Evolutionary conservation across 1,284 basidiomycete species (phyloP), one percentile per base, ranked within the genome.

Genomic region (Retiboletus flavoniger): DNA sequence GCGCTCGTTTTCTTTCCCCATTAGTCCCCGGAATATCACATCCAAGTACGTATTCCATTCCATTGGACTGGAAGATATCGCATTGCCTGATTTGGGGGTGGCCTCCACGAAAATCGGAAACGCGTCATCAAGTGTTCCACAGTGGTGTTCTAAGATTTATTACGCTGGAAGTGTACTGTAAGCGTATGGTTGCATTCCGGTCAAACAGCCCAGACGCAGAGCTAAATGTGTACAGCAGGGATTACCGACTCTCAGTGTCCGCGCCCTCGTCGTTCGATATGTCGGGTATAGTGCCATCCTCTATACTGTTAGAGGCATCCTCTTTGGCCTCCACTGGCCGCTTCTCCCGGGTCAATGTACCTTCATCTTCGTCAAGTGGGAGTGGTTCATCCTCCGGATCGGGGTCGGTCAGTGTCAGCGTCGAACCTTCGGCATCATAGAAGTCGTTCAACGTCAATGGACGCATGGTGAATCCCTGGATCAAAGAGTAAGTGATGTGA

Each of bases 361-460:
- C n/a, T 8, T 4, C 28, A 0, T 39, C 34, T 17, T 21, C 42
- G 34, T 57, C 32, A 10, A 64, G 4, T 10, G 59, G 62, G 14
- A 67, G 53, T 16, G 65, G 67, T 32, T 54, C 63, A n/a, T 68
- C 66, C 2, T 70, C 66, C 7, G 66, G 66, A 48, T 71, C 69
- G 1, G 66, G 57, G 42, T 71, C 66, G 4, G 47, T 55, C 38
- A 66, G 43, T 0, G 50, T 51, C 35, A 74, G 62, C 36, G 72
- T 65, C 14, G 76, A 74, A 16, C 76, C 80, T 51, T 89, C 88
- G 29, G 79, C 73, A 13, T 80, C 73, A 56, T 84, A 83, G 69
- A 94, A 94, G 68, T 94, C 91, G 14, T 75, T 71, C 34, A 92
- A 59, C 3, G 74, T 75, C 42, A 94, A 74, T 9, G 90, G 86